Evolutionary conservation across 2,329 filamentous ascomycete genomes (phyloP).

Genomic region (Sporothrix humicola): DNA sequence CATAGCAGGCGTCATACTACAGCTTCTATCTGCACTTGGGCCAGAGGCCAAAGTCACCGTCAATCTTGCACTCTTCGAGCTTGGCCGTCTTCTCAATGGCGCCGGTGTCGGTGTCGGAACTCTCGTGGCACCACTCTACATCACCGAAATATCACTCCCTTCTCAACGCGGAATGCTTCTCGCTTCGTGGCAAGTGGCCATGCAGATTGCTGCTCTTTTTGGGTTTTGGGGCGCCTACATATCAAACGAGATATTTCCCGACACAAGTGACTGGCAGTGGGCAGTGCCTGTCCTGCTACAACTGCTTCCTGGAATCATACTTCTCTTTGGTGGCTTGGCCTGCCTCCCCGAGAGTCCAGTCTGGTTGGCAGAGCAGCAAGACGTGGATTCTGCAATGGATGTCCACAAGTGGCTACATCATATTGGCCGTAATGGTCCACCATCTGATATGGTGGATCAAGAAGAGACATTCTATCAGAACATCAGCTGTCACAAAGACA

Average conservation of each 20-base stretch:
- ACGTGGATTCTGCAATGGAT: neutral
- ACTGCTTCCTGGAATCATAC: neutral
- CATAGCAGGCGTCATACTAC: neutral
- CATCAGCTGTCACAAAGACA: too few relatives aligned
- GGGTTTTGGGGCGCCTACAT: conserved; percentile 5
- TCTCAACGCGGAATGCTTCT: neutral
- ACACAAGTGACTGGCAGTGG: conserved; percentile 2
- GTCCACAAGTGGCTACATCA: neutral
- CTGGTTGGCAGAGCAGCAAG: neutral
- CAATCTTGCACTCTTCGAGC: neutral
- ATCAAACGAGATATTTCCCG: neutral
- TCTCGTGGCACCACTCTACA: neutral
- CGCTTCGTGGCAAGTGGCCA: neutral
- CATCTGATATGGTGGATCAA: too few relatives aligned
- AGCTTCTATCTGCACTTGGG: neutral
- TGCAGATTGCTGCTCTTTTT: neutral
- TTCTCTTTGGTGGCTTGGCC: neutral
- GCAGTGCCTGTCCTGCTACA: conserved; percentile 1
- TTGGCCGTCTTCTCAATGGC: neutral
- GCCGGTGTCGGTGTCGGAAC: neutral
- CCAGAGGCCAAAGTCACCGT: neutral
- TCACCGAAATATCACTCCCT: neutral
- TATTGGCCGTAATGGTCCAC: too few relatives aligned
- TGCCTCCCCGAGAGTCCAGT: neutral
- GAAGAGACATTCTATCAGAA: too few relatives aligned